A percentile compares a stretch with the other conserved stretches of the same genome.
Evolutionary conservation across 2,329 filamentous ascomycete species (phyloP).

Genomic region (Botrytis fragariae): DNA sequence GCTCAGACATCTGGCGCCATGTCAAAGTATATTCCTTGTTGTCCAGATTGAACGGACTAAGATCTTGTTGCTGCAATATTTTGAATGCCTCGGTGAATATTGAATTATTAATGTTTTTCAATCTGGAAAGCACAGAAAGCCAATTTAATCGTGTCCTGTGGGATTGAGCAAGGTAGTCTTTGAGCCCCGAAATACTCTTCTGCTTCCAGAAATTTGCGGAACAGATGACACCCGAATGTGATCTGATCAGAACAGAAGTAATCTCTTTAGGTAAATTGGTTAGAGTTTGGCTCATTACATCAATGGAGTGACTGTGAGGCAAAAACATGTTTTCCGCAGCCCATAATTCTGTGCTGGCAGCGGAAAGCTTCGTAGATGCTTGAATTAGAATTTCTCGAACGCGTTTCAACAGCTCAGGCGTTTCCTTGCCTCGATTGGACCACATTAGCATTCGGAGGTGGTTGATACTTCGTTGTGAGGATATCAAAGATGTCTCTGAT

Average conservation of each 20-base stretch:
- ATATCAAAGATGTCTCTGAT: constrained; percentile 3
- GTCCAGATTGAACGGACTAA: not conserved
- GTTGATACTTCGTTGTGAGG: not conserved
- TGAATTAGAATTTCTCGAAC: not conserved
- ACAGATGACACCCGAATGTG: constrained; percentile 5
- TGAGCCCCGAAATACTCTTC: not conserved
- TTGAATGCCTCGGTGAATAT: constrained; percentile 23
- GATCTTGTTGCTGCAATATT: constrained; percentile 1
- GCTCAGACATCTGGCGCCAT: constrained; percentile 10
- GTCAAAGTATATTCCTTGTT: constrained; percentile 6
- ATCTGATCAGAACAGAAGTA: constrained; percentile 13
- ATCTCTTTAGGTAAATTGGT: constrained; percentile 16
- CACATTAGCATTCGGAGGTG: not conserved
- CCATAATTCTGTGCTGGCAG: constrained; percentile 7
- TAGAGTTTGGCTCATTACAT: constrained; percentile 25
- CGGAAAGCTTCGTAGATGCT: not conserved
- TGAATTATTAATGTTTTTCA: constrained; percentile 17
- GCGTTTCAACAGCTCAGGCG: not conserved
- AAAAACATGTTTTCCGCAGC: constrained; percentile 13
- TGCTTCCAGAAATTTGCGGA: not conserved
- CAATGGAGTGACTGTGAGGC: constrained; percentile 18
- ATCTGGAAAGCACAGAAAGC: constrained; percentile 27
- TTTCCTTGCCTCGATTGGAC: not conserved
- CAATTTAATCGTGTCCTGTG: constrained; percentile 22
- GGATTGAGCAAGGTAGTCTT: constrained; percentile 4